Evolutionary conservation across 305 asterid genomes (phyloP), one percentile per base, ranked within the genome.

Genomic region (Fraxinus floribunda): DNA sequence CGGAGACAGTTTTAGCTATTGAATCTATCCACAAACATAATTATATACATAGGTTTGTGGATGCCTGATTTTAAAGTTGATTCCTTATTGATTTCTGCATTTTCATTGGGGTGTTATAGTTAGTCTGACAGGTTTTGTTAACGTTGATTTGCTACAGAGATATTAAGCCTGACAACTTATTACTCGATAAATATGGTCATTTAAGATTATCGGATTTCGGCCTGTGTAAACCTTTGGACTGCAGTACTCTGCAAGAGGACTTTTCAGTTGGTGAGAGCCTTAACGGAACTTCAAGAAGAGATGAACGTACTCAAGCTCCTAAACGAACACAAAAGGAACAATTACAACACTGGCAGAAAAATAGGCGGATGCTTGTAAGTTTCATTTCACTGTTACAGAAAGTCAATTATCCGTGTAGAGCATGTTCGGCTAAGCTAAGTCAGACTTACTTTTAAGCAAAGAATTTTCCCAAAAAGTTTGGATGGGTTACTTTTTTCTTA

Each of bases 271-370:
- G 90, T 78, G 95, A 92, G 22, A 85, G 78, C 85, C n/a, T 16
- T 7, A 87, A 82, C 85, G 93, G 88, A 80, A 30, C 88, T 80
- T 89, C 93, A 83, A 89, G 62, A 86, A 82, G 80, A 60, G 91
- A 84, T 80, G 97, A 89, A 64, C 86, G 79, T 70, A 79, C 89
- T 60, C 75, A 93, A 75, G 94, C 90, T 57, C 95, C 98, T 20
- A 93, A 89, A 89, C 97, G 98, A 71, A 92, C 98, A 72, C 98
- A 93, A 80, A 97, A 91, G 87, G 98, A 95, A 89, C 97, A 93
- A 79, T 85, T 95, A 88, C 97, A 95, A 83, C 98, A 95, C 88
- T 95, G 98, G 98, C 98, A 95, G 90, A 93, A 93, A 89, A 95
- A 95, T 85, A 87, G 98, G 90, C 92, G 98, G 88, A 95, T 87